phyloP scores from a whole-genome alignment of 768 basidiomycete genomes.

The Gautieria morchelliformis region DNA sequence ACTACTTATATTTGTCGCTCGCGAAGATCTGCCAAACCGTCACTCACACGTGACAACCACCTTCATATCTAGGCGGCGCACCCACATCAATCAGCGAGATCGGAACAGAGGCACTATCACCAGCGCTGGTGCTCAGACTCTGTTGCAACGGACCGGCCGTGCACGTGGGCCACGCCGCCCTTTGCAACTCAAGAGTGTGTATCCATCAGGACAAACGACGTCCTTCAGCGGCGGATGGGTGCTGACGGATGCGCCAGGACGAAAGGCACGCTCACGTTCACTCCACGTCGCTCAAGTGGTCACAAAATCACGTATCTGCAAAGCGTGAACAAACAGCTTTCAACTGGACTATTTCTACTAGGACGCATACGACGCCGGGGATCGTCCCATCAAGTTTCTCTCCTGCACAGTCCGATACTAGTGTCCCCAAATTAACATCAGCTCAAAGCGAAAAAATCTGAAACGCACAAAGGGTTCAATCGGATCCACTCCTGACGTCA shows the following conservation, averaged over 20 bases:
- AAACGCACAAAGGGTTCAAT: conserved; percentile 58
- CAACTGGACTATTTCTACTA: conserved; percentile 31
- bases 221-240: neutral
- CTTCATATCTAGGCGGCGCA: conserved; percentile 8
- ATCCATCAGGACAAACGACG: no score
- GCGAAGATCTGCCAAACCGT: conserved; percentile 30
- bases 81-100: conserved; percentile 30
- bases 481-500: conserved; percentile 35
- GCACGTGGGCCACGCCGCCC: no score
- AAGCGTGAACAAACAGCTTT: conserved; percentile 27
- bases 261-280: neutral
- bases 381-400: conserved; percentile 37
- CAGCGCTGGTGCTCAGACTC: no score
- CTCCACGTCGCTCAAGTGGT: neutral
- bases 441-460: neutral
- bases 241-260: neutral
- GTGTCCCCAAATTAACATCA: neutral
- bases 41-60: conserved; percentile 6
- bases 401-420: conserved; percentile 36
- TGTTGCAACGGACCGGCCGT: no score
- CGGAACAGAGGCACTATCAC: conserved; percentile 19
- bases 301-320: conserved; percentile 22
- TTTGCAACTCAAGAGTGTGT: no score
- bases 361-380: conserved; percentile 35
- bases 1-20: no score